phyloP scores from a whole-genome alignment of 257 asterid genomes.

The Capsicum chinense region DNA sequence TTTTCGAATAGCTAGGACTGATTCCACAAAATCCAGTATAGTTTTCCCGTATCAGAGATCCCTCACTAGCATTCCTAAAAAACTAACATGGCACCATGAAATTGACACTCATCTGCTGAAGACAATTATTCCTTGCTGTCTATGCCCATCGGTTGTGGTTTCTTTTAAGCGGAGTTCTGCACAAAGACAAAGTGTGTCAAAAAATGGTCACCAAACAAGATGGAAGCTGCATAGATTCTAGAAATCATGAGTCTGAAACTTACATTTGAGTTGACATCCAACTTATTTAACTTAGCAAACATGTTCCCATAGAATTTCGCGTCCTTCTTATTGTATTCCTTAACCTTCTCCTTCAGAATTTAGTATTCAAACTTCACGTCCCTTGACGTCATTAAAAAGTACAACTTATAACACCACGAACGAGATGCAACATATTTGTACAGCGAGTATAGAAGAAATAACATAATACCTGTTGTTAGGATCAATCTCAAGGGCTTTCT shows the following conservation, averaged over 20 bases:
- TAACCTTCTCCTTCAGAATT: constrained; percentile 48
- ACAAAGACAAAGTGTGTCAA: not conserved
- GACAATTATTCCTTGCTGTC: constrained; percentile 59
- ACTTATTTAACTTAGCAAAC: constrained; percentile 49
- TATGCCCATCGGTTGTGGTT: constrained; percentile 43
- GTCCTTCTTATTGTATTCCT: constrained; percentile 53
- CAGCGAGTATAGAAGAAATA: not conserved
- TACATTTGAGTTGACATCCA: constrained; percentile 37
- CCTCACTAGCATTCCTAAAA: not conserved
- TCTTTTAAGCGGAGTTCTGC: constrained; percentile 49
- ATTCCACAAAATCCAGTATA: not conserved
- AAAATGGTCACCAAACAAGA: not conserved
- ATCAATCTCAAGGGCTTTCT: constrained; percentile 46
- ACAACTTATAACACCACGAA: not conserved
- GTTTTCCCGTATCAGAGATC: not conserved
- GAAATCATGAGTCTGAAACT: constrained; percentile 1
- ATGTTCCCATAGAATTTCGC: constrained; percentile 56
- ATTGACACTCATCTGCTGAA: not conserved
- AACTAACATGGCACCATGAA: not conserved
- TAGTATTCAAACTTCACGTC: constrained; percentile 52
- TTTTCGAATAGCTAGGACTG: not conserved
- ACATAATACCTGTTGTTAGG: constrained; percentile 38
- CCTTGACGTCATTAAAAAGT: constrained; percentile 27
- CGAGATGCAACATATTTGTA: not conserved
- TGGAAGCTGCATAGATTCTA: not conserved